Conservation (phyloP, 495 filamentous ascomycete species). For the Penicillium goetzii region DNA sequence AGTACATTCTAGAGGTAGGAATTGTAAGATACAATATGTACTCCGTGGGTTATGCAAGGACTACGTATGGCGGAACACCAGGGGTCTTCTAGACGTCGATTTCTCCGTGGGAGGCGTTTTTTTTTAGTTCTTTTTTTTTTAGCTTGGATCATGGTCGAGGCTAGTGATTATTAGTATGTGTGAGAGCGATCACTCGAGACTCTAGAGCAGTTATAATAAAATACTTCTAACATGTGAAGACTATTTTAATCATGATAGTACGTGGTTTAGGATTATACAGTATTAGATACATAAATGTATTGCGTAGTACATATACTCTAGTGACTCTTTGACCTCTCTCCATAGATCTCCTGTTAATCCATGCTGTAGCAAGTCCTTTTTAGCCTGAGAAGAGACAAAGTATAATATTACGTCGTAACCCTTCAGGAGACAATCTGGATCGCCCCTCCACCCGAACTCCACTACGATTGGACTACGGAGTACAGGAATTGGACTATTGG, state of each 20-base stretch:
- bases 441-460: neutral
- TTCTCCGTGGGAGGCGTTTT: neutral
- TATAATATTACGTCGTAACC: slow-evolving; percentile 3
- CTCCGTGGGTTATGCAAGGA: neutral
- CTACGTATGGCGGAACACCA: neutral
- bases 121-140: slow-evolving; percentile 5
- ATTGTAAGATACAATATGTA: neutral
- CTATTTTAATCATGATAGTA: too few species aligned
- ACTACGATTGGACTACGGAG: neutral
- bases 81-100: neutral
- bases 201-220: neutral
- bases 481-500: neutral
- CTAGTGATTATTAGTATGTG: slow-evolving; percentile 2
- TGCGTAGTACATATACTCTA: too few species aligned
- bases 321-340: neutral
- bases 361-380: neutral
- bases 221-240: neutral
- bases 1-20: neutral
- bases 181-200: neutral
- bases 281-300: too few species aligned
- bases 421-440: slow-evolving; percentile 6
- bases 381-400: neutral
- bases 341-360: neutral
- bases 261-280: too few species aligned
- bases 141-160: neutral